Evolutionary conservation across 2,329 filamentous ascomycete species (phyloP).

Genomic region (Pseudocercospora fijiensis): DNA sequence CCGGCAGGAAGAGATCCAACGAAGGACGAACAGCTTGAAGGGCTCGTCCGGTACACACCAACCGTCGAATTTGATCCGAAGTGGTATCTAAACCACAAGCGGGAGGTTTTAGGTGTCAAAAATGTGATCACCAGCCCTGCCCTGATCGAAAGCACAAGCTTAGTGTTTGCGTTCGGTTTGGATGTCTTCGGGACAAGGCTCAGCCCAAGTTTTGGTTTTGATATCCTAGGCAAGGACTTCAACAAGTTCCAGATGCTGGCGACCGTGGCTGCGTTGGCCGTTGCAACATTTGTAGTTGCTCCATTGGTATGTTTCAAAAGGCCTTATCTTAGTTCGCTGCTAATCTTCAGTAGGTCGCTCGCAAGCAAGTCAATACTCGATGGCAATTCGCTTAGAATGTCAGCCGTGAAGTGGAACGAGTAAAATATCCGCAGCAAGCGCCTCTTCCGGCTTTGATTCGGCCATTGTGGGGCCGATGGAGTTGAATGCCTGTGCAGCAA

Average conservation of each 20-base stretch:
- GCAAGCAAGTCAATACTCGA: slow-evolving; percentile 66
- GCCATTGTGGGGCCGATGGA: neutral
- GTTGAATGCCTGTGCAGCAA: neutral
- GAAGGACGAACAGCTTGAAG: slow-evolving; percentile 76
- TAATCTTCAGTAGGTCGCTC: slow-evolving; percentile 46
- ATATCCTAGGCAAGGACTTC: slow-evolving; percentile 89
- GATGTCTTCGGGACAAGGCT: slow-evolving; percentile 87
- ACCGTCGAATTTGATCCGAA: slow-evolving; percentile 80
- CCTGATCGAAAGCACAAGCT: slow-evolving; percentile 83
- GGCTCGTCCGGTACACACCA: slow-evolving; percentile 72
- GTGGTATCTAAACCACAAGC: slow-evolving; percentile 74
- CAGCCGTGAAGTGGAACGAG: neutral
- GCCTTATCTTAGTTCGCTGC: slow-evolving; percentile 13
- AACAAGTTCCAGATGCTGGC: slow-evolving; percentile 81
- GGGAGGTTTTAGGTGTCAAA: slow-evolving; percentile 74
- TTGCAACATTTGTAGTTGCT: slow-evolving; percentile 73
- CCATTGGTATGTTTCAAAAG: slow-evolving; percentile 68
- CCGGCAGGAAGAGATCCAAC: slow-evolving; percentile 83
- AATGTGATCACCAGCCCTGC: slow-evolving; percentile 74
- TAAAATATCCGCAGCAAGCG: neutral
- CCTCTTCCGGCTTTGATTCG: neutral
- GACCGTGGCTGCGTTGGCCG: slow-evolving; percentile 77
- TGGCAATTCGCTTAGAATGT: slow-evolving; percentile 52
- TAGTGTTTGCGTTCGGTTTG: slow-evolving; percentile 83
- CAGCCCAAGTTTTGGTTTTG: slow-evolving; percentile 85